These are phyloP conservation scores for Chernovozyma sophiae-reginae DNA, from an alignment of 1,139 yeast genomes.

Conservation along the genomic window DNA sequence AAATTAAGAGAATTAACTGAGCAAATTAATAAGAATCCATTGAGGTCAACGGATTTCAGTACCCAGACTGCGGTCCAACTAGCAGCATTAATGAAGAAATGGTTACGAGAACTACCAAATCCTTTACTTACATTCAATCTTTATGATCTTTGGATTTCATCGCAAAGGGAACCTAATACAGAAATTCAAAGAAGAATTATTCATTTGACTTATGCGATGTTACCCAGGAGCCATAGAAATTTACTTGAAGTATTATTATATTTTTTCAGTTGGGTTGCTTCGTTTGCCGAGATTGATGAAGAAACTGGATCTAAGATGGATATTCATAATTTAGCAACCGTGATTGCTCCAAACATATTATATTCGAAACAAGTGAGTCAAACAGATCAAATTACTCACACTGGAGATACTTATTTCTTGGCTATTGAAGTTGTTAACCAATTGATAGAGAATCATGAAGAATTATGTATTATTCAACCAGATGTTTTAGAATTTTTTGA, in stretches of 20 bases:
- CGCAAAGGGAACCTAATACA: slow-evolving; percentile 56
- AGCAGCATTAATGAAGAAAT: slow-evolving; percentile 90
- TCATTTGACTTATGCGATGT: slow-evolving; percentile 70
- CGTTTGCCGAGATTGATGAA: slow-evolving; percentile 86
- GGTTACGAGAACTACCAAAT: slow-evolving; percentile 87
- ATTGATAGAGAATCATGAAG: slow-evolving; percentile 79
- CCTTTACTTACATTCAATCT: slow-evolving; percentile 78
- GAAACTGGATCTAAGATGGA: slow-evolving; percentile 96
- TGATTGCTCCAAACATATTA: slow-evolving; percentile 86
- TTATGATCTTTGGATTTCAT: slow-evolving; percentile 76
- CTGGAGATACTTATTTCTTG: slow-evolving; percentile 74
- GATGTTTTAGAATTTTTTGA: slow-evolving; percentile 42
- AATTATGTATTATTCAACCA: slow-evolving; percentile 70
- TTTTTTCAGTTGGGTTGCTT: slow-evolving; percentile 93
- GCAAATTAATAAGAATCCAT: slow-evolving; percentile 70
- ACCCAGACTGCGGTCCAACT: slow-evolving; percentile 86
- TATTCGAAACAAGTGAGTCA: slow-evolving; percentile 42
- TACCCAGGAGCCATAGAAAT: slow-evolving; percentile 82
- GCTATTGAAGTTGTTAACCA: slow-evolving; percentile 90
- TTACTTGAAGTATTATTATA: slow-evolving; percentile 80
- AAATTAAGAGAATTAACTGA: slow-evolving; percentile 72
- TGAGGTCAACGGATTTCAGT: slow-evolving; percentile 65
- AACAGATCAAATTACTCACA: slow-evolving; percentile 19
- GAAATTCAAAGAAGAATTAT: slow-evolving; percentile 52
- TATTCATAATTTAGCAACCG: slow-evolving; percentile 91